Evolutionary conservation across 2,329 filamentous ascomycete genomes (phyloP), one percentile per base, ranked within the genome.

Genomic region (Fusarium caatingaense): DNA sequence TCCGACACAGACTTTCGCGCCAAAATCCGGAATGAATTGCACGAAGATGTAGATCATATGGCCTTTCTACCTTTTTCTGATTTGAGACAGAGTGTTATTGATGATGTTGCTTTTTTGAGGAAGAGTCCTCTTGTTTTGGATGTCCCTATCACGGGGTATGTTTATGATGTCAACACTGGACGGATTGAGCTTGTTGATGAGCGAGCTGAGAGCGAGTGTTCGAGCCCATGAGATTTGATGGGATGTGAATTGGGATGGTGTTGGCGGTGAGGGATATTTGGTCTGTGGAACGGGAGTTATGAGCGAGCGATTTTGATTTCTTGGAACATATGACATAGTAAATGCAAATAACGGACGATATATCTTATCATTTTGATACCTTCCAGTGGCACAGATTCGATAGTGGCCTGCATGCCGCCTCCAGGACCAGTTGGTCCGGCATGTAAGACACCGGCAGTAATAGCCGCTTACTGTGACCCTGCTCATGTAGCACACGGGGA

Each of bases 111-210:
- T 48, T 88, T 88, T 69, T 75, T 96, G 69, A 88, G 86, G 78
- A 82, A 78, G 51, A 87, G 83, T 49, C 86, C 86, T 56, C 82
- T 91, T 18, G 83, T 94, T 8, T 82, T 89, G 21, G 83, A 89
- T 27, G 85, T 92, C 6, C 80, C 80, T 0, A 84, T 94, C 47
- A 91, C 87, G 8, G 92, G 92, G 1, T 95, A 92, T 87, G 80
- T 94, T 4, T 94, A 94, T 80, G 89, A 94, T 73, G 91, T 94
- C 44, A 88, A 92, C 82, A 93, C 87, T 2, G 92, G 92, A 1
- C 89, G 83, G 78, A 77, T 81, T 56, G 73, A 78, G 45, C 74
- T 75, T 56, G 74, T 80, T 32, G 68, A 66, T 4, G 68, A 68
- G 7, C 48, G 64, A 2, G 55, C 44, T 5, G 68, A 61, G 1